Evolutionary conservation across 225 moss, liverwort and hornwort species (phyloP).

Genomic region (Anthoceros angustus): DNA sequence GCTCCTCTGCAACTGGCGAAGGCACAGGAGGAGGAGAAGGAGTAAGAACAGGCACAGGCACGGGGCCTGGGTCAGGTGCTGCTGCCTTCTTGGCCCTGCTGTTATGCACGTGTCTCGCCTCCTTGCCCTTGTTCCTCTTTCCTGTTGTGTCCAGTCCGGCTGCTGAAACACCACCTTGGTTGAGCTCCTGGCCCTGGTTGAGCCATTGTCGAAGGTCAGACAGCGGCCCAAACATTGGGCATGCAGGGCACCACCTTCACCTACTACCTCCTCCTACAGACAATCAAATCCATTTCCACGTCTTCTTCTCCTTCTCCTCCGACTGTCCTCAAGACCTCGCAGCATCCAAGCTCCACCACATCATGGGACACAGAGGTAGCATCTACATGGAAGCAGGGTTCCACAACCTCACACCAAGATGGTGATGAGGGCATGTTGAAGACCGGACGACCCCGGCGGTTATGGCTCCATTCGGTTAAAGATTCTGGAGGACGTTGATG

Average conservation of each 20-base stretch:
- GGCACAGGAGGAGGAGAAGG: neutral
- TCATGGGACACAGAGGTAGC: no score
- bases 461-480: neutral
- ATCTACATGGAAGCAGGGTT: no score
- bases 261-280: no score
- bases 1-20: neutral
- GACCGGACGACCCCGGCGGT: neutral
- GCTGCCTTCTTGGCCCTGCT: neutral
- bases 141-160: neutral
- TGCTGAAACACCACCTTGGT: neutral
- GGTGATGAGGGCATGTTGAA: neutral
- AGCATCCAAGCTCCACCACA: neutral
- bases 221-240: slow-evolving; percentile 1
- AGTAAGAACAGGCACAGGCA: neutral
- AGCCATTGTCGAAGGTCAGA: neutral
- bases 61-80: neutral
- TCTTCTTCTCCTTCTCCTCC: neutral
- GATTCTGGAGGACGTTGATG: neutral
- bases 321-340: neutral
- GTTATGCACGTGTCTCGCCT: neutral
- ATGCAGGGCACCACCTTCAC: neutral
- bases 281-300: no score
- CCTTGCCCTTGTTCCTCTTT: neutral
- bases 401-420: neutral
- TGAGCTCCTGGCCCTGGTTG: neutral